phyloP scores from a whole-genome alignment of 371 early-diverging fungal species.

The Haplosporangium sp. region DNA sequence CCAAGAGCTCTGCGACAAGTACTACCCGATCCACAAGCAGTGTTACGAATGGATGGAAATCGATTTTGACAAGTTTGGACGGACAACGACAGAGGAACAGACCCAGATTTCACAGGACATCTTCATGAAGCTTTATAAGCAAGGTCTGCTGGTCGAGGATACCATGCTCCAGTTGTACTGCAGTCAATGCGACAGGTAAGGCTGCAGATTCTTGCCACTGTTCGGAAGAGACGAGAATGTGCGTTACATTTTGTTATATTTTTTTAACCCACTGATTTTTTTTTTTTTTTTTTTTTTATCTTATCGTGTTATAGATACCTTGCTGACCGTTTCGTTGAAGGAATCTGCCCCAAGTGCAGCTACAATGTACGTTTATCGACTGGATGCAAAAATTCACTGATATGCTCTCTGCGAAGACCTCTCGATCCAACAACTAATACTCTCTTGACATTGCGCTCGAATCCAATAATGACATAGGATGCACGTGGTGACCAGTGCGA shows the following conservation, averaged over 20 bases:
- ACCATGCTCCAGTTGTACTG: constrained; percentile 95
- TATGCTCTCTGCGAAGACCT: no score
- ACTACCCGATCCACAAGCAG: constrained; percentile 87
- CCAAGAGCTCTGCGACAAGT: constrained; percentile 97
- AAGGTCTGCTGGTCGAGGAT: constrained; percentile 82
- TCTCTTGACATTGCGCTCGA: not conserved
- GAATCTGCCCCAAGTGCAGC: constrained; percentile 93
- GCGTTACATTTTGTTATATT: not conserved
- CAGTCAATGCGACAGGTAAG: constrained; percentile 82
- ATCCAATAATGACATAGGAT: constrained; percentile 59
- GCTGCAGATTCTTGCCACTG: no score
- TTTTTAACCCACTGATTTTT: not conserved
- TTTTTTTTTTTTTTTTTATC: not conserved
- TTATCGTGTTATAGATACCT: constrained; percentile 77
- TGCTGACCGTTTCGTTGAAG: constrained; percentile 99
- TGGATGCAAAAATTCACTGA: no score
- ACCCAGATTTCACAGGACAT: constrained; percentile 95
- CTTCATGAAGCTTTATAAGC: constrained; percentile 83
- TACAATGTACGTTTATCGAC: constrained; percentile 70
- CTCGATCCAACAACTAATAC: not conserved
- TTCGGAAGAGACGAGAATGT: no score
- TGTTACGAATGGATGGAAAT: constrained; percentile 98
- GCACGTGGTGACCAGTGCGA: constrained; percentile 99
- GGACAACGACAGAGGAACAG: constrained; percentile 94
- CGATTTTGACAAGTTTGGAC: constrained; percentile 98